phyloP scores from a whole-genome alignment of 2,329 filamentous ascomycete species.

The Phyllosticta paracitricarpa region DNA sequence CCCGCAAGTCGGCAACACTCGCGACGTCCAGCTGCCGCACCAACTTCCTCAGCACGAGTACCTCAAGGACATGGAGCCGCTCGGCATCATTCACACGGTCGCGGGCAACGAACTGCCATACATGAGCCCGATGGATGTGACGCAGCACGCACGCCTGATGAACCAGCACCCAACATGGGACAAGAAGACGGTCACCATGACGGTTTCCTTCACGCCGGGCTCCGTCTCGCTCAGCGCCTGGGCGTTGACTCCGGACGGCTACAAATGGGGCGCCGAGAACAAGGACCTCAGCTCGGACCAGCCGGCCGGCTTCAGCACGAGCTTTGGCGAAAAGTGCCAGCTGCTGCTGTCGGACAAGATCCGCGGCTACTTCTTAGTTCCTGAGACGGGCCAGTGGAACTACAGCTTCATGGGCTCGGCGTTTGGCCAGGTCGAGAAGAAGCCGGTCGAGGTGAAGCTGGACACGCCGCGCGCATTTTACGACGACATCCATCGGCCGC shows the following conservation, averaged over 20 bases:
- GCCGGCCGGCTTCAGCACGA: slow-evolving; percentile 83
- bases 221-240: slow-evolving; percentile 92
- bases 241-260: slow-evolving; percentile 82
- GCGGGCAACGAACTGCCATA: slow-evolving; percentile 92
- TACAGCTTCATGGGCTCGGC: slow-evolving; percentile 95
- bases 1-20: slow-evolving; percentile 87
- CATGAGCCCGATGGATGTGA: slow-evolving; percentile 93
- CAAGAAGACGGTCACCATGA: slow-evolving; percentile 87
- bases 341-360: slow-evolving; percentile 87
- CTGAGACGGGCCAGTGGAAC: slow-evolving; percentile 86
- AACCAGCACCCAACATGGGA: slow-evolving; percentile 73
- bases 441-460: slow-evolving; percentile 80
- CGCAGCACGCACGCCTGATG: slow-evolving; percentile 83
- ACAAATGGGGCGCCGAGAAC: slow-evolving; percentile 96
- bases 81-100: slow-evolving; percentile 91
- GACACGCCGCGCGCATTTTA: slow-evolving; percentile 86
- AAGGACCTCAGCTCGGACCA: slow-evolving; percentile 87
- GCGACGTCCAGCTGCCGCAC: slow-evolving; percentile 83
- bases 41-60: slow-evolving; percentile 88
- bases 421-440: slow-evolving; percentile 84
- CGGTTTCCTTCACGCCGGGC: slow-evolving; percentile 91
- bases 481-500: slow-evolving; percentile 77
- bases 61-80: slow-evolving; percentile 73
- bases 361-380: slow-evolving; percentile 90
- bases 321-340: slow-evolving; percentile 92